Percentiles rank a stretch among this genome's conserved stretches.
These are phyloP conservation scores for Fusarium floridanum DNA, from an alignment of 2,329 filamentous ascomycete genomes.

Conservation along the genomic window DNA sequence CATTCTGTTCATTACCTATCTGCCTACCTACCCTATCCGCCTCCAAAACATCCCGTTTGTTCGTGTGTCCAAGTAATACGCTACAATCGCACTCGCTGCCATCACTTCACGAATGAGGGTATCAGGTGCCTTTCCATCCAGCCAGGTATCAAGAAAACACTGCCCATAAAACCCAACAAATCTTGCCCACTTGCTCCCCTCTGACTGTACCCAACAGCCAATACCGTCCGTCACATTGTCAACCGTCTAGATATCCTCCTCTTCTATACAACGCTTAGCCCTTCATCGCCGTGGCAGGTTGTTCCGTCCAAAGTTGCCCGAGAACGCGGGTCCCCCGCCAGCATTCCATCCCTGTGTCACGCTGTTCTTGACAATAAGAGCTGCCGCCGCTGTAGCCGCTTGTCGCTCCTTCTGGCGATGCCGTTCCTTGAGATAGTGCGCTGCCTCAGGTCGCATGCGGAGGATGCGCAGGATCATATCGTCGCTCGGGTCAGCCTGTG, in stretches of 20 bases:
- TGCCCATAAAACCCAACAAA: slow-evolving; percentile 21
- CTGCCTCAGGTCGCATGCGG: slow-evolving; percentile 93
- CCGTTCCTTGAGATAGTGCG: slow-evolving; percentile 87
- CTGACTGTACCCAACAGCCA: neutral
- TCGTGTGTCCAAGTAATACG: slow-evolving; percentile 28
- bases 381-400: slow-evolving; percentile 89
- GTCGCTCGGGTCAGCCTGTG: slow-evolving; percentile 95
- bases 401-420: slow-evolving; percentile 95
- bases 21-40: neutral
- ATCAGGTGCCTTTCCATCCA: slow-evolving; percentile 47
- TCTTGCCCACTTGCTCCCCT: neutral
- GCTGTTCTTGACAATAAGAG: slow-evolving; percentile 95
- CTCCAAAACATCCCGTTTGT: slow-evolving; percentile 1
- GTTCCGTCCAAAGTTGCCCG: slow-evolving; percentile 60
- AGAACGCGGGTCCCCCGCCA: slow-evolving; percentile 47
- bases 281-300: slow-evolving; percentile 62
- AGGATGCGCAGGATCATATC: slow-evolving; percentile 98
- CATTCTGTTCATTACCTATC: slow-evolving; percentile 13
- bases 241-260: slow-evolving; percentile 17
- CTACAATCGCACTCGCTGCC: slow-evolving; percentile 36
- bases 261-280: slow-evolving; percentile 9
- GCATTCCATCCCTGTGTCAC: slow-evolving; percentile 70
- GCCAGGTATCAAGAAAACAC: slow-evolving; percentile 39
- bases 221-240: neutral
- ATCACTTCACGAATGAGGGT: slow-evolving; percentile 45